Conservation (phyloP, 2,329 filamentous ascomycete species). For the Fusarium kyushuense region DNA sequence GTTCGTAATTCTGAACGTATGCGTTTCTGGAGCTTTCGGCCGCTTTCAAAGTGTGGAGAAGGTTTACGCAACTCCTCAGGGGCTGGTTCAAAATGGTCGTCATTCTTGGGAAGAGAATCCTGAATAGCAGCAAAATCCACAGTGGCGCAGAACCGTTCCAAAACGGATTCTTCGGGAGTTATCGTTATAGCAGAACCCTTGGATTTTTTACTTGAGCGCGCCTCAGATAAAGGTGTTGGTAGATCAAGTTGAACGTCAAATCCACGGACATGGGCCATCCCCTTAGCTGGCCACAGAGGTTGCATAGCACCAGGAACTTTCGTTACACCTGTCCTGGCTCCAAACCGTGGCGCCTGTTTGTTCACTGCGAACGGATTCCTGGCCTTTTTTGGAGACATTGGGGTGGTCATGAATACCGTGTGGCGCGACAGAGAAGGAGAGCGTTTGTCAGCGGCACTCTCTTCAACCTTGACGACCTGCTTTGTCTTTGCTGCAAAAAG, state of each 20-base stretch:
- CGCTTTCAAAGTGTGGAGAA: constrained; percentile 68
- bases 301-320: constrained; percentile 75
- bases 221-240: background rate
- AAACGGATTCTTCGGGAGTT: constrained; percentile 57
- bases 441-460: constrained; percentile 38
- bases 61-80: constrained; percentile 67
- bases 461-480: constrained; percentile 33
- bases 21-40: constrained; percentile 63
- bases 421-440: constrained; percentile 50
- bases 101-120: constrained; percentile 47
- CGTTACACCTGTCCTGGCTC: constrained; percentile 58
- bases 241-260: constrained; percentile 13
- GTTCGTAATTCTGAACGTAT: constrained; percentile 61
- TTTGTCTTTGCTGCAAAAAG: constrained; percentile 58
- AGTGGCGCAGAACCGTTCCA: constrained; percentile 49
- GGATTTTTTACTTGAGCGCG: constrained; percentile 57
- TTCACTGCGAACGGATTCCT: constrained; percentile 49
- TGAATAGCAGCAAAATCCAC: constrained; percentile 49
- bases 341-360: constrained; percentile 57
- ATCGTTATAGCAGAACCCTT: constrained; percentile 62
- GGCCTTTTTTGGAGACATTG: constrained; percentile 62
- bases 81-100: constrained; percentile 58
- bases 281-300: constrained; percentile 78
- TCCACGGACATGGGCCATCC: constrained; percentile 73
- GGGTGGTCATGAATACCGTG: constrained; percentile 65